Evolutionary conservation across 495 filamentous ascomycete species (phyloP), one percentile per base, ranked within the genome.

Genomic region (Cercophora sp.): DNA sequence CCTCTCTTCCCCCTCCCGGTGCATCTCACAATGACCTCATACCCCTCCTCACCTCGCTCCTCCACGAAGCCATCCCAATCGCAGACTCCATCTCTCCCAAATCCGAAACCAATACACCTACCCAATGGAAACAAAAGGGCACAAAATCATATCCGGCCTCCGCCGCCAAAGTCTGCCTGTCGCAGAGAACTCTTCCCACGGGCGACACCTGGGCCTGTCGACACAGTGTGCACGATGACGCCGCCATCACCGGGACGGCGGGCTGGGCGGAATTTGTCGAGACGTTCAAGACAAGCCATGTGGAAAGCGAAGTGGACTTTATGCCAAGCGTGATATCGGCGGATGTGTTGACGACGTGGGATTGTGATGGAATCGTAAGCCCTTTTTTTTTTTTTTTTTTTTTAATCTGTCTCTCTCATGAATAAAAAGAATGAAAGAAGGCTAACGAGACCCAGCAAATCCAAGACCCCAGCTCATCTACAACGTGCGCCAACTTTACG

Each of bases 251-350:
- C 65, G 66, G 85, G 0, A 84, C 85, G 4, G 87, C 85, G 5
- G 76, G 66, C 18, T 88, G 79, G 75, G 66, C 53, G 0, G 88
- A 92, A 55, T 91, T 92, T 56, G 70, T 77, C 19, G 53, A 55
- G 1, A 79, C 77, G 27, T 67, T 91, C 57, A 76, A 81, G 55
- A 66, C 73, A 10, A 65, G 81, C 42, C 89, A 92, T 67, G 79
- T 78, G 4, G 68, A 79, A 66, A 76, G 86, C 54, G 89, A 94
- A 68, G 75, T 68, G 61, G 79, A 79, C 35, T 91, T 87, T 64
- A 93, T 87, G 26, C 86, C 86, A 11, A 78, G 75, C 47, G 79
- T 89, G 6, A 70, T 81, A n/a, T 73, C 71, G 16, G 75, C 79
- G 19, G 69, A 78, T 42, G 57, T 70, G 46, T 65, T 84, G 18